Conservation (phyloP, 139 green algal genomes). For the Zygnema circumcarinatum region DNA sequence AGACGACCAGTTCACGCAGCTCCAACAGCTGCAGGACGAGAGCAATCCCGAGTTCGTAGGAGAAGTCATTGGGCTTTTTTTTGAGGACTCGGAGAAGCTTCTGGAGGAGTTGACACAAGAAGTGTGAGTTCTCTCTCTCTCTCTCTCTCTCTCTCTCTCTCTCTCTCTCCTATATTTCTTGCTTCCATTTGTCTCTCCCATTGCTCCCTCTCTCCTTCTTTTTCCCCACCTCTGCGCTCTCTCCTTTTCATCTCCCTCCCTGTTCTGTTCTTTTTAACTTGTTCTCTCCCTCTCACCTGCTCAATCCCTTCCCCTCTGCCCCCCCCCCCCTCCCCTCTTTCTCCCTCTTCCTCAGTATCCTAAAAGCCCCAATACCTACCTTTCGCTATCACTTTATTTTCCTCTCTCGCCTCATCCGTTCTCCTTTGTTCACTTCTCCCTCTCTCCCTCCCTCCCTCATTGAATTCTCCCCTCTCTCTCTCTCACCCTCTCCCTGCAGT, state of each 20-base stretch:
- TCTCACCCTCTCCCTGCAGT: too few relatives aligned
- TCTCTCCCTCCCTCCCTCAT: background rate
- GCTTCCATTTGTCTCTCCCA: background rate
- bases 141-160: background rate
- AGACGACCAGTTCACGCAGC: conserved; percentile 64
- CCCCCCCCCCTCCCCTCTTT: too few relatives aligned
- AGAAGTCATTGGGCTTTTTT: conserved; percentile 57
- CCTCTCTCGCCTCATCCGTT: too few relatives aligned
- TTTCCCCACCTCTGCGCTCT: too few relatives aligned
- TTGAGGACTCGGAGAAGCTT: conserved; percentile 60
- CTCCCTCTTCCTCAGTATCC: too few relatives aligned
- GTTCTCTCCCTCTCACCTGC: too few relatives aligned
- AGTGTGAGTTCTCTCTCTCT: too few relatives aligned
- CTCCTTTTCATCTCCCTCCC: background rate
- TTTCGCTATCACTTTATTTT: too few relatives aligned
- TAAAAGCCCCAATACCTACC: too few relatives aligned
- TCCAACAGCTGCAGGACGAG: conserved; percentile 63
- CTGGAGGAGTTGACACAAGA: conserved; percentile 45
- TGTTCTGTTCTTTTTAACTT: background rate
- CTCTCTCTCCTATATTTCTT: background rate
- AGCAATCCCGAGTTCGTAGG: conserved; percentile 61
- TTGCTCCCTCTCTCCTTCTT: background rate
- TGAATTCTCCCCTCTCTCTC: too few relatives aligned
- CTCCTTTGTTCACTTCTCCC: background rate
- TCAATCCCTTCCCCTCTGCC: too few relatives aligned